Base-by-base conservation (phyloP, 345 rosid species). In the Theobroma cacao region DNA sequence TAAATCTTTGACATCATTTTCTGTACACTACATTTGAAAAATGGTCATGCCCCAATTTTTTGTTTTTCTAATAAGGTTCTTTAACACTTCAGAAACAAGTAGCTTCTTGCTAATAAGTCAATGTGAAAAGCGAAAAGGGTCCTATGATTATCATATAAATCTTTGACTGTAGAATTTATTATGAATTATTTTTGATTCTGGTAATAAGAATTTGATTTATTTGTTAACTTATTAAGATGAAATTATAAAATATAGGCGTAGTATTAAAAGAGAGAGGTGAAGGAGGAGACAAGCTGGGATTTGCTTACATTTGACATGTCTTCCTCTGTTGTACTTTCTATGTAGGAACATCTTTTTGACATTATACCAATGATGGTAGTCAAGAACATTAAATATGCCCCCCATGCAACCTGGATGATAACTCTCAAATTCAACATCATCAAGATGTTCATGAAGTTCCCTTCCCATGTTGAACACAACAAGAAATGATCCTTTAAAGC, bases 331-430 rank as follows among this genome's bases (percentile, higher is more conserved):
- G 59, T 72, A 69, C 76, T 84, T 88, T 76, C 75, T 83, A 38
- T 80, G 80, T 0, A 43, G 79, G 74, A 75, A 59, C 31, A 56
- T 67, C 80, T 67, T 87, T 75, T 82, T 91, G 60, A 62, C 55
- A 77, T 74, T 59, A 48, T 69, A 82, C 92, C 94, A 79, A 28
- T 83, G 87, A 64, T 89, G 88, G 76, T 90, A 80, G 67, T 89
- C 87, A 75, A 93, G 90, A 65, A 88, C 78, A 79, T 89, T 92
- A 79, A 91, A 79, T 72, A 91, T 82, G 60, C 85, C 89, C 84
- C 87, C 79, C 83, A 88, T 78, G 83, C 97, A 88, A 12, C 98
- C 83, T 28, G 88, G 86, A 78, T 85, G 90, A 66, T 83, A 69
- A 47, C 77, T 77, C 79, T 82, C 84, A 52, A 86, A 67, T 71